Base-by-base conservation (phyloP, 148 eudicot species). In the Polygonum maritimum region DNA sequence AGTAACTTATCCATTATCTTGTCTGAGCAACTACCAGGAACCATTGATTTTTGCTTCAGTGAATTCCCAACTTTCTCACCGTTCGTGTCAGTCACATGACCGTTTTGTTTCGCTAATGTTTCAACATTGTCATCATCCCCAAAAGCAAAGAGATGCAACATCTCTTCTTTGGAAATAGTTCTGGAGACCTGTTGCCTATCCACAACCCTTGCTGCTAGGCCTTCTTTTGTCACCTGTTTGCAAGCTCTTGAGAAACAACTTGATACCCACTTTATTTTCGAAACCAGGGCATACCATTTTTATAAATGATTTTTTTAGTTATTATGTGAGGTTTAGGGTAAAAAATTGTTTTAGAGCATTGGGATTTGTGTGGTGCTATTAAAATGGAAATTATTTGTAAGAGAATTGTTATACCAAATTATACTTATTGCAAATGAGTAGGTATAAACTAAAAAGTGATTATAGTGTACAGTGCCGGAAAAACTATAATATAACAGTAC, bases 171-270 rank as follows among this genome's bases (percentile, higher is more conserved):
- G 62, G 99, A 95, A 83, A 95, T 88, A 60, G 94, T 92, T 81
- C 99, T 85, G 80, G 89, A 89, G 75, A 95, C 90, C 82, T 95
- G 99, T 76, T 95, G 99, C 81, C 92, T 86, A 82, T 95, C 99
- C 33, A 95, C 99, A 47, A 95, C 99, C 82, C 99, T 88, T 41
- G 99, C 99, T 78, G 99, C 94, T 79, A 95, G 96, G 36, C 99
- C 96, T 83, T 95, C 99, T 83, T 95, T 95, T 16, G 94, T 90
- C 74, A 95, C 99, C 98, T 94, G 84, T 74, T 62, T 40, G 19
- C 71, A 80, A 62, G 19, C 15, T 49, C 48, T 73, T 54, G 69
- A 74, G 76, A 67, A 47, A 48, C 21, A 79, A n/a, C 60, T 77
- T 48, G 49, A 12, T 44, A 36, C 54, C 54, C 44, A 77, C 35